phyloP scores from a whole-genome alignment of 2,329 filamentous ascomycete species.

The Simplicillium aogashimaense region DNA sequence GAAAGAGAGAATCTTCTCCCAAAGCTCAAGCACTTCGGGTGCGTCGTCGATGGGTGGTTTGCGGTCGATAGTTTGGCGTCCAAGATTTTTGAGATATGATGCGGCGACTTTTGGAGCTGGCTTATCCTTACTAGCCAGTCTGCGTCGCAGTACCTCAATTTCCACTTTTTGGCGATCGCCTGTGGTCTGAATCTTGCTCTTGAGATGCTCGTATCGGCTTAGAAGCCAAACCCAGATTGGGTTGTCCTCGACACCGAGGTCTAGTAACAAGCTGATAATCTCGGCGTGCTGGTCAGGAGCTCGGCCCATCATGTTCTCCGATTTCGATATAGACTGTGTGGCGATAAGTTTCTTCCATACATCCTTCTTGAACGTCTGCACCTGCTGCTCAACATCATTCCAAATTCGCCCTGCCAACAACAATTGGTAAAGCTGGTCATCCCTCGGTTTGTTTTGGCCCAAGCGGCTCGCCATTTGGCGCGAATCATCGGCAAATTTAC shows the following conservation, averaged over 20 bases:
- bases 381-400: conserved; percentile 83
- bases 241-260: conserved; percentile 89
- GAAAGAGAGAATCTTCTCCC: conserved; percentile 78
- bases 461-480: conserved; percentile 53
- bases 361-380: conserved; percentile 79
- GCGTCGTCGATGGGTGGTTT: conserved; percentile 62
- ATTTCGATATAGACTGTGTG: conserved; percentile 47
- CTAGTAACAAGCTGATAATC: conserved; percentile 78
- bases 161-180: conserved; percentile 85
- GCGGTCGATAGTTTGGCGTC: conserved; percentile 54
- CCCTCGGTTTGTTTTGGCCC: conserved; percentile 50
- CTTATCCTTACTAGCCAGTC: conserved; percentile 64
- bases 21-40: conserved; percentile 74
- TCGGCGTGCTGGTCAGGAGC: conserved; percentile 82
- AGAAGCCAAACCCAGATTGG: conserved; percentile 95
- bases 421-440: conserved; percentile 76
- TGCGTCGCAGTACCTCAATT: conserved; percentile 79
- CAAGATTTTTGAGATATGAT: conserved; percentile 64
- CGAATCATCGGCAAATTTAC: conserved; percentile 71
- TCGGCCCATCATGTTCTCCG: conserved; percentile 36
- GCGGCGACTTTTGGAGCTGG: conserved; percentile 61
- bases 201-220: conserved; percentile 81
- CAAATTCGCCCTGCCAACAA: conserved; percentile 88
- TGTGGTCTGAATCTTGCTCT: conserved; percentile 68
- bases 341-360: conserved; percentile 74